Base-by-base conservation (phyloP, 176 grass and related monocot genomes). In the Eleusine indica region DNA sequence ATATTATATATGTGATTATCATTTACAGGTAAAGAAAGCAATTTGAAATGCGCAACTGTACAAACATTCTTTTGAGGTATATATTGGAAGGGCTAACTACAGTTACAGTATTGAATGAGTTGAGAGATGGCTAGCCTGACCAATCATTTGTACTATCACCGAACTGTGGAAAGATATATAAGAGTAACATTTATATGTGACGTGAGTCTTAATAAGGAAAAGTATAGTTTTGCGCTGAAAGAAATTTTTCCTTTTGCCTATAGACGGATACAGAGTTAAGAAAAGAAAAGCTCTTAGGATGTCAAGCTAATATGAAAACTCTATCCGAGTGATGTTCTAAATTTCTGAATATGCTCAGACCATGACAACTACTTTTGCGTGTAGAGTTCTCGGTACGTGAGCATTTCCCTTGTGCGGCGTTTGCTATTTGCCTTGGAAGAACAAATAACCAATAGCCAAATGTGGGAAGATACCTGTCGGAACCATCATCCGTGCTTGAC, bases 1-100 rank as follows among this genome's bases (percentile, higher is more conserved):
- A 73, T 19, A 47, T 47, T 47, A 47, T 47, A 57, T 19, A 86
- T 29, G 21, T 40, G 29, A 51, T 79, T 79, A 51, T 64, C 49
- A 4, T 83, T 90, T 62, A 79, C 40, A 74, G 32, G 47, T 40
- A 73, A 89, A 81, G 78, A 85, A 77, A 82, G 15, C 43, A 65
- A 68, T 44, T 75, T 58, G 78, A 81, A 25, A 70, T 51, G 78
- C 35, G 66, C 67, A 86, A 83, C 10, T 86, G 83, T 90, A 86
- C 79, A 87, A 89, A 80, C 76, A 70, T 44, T 71, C 42, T 74
- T 80, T 70, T 66, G n/a, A 52, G 49, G 75, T 63, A 43, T 41
- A 70, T 64, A 2, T 51, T 75, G 51, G 70, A 75, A 75, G 30
- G 61, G 70, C 76, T 80, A 68, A 63, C 63, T 62, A 21, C 9